Evolutionary conservation across 2,329 filamentous ascomycete genomes (phyloP).

Genomic region (Clarireedia hainanense): DNA sequence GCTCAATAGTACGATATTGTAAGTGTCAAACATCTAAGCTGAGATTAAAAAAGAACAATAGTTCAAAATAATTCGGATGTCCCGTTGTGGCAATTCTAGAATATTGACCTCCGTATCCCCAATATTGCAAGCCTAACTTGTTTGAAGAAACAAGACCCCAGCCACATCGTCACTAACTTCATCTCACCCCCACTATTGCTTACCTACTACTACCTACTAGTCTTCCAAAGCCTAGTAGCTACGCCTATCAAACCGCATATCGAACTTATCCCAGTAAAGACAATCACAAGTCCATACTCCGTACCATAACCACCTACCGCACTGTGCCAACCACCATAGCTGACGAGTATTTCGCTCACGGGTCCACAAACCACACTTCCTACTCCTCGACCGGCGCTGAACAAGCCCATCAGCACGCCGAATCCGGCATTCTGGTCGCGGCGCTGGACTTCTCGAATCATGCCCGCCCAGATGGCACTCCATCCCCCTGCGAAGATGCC

Average conservation of each 20-base stretch:
- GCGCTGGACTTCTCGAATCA: conserved; percentile 19
- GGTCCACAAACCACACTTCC: conserved; percentile 53
- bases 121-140: too few species aligned
- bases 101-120: too few species aligned
- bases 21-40: too few species aligned
- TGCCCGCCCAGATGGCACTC: conserved; percentile 39
- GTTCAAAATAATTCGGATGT: too few species aligned
- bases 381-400: conserved; percentile 53
- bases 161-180: too few species aligned
- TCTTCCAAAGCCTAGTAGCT: conserved; percentile 2
- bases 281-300: conserved; percentile 44
- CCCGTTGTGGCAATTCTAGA: too few species aligned
- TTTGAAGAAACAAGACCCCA: too few species aligned
- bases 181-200: too few species aligned
- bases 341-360: conserved; percentile 44
- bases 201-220: neutral
- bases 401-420: conserved; percentile 33
- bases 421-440: conserved; percentile 11
- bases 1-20: too few species aligned
- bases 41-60: too few species aligned
- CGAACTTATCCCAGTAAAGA: conserved; percentile 47
- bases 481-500: conserved; percentile 52
- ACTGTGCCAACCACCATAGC: conserved; percentile 36
- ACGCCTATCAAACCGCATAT: conserved; percentile 30
- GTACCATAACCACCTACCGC: conserved; percentile 37